Evolutionary conservation across 2,329 filamentous ascomycete species (phyloP).

Genomic region (Sporothrix humicola): DNA sequence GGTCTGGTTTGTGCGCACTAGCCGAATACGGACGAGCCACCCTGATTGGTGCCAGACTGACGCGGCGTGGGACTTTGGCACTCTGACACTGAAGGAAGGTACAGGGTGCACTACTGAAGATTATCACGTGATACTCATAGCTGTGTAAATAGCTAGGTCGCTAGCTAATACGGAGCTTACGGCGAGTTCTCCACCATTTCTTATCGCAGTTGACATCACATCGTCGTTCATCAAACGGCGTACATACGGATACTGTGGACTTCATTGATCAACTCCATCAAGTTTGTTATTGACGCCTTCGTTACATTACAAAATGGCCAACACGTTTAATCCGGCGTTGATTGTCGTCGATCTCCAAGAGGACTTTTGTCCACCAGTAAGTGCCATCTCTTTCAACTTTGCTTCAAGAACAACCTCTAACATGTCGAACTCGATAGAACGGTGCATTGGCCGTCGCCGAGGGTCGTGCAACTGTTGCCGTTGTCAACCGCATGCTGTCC

Average conservation of each 20-base stretch:
- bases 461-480: constrained; percentile 71
- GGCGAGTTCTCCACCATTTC: too few species aligned
- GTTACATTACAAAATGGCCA: constrained; percentile 6
- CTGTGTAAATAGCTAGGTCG: not conserved
- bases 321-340: constrained; percentile 56
- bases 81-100: not conserved
- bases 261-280: too few species aligned
- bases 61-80: not conserved
- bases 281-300: too few species aligned
- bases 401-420: not conserved
- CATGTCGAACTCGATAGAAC: constrained; percentile 56
- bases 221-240: too few species aligned
- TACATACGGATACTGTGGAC: too few species aligned
- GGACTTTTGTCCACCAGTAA: constrained; percentile 90
- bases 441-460: constrained; percentile 82
- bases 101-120: not conserved
- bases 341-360: constrained; percentile 89
- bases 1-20: constrained; percentile 8
- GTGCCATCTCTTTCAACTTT: constrained; percentile 43
- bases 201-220: too few species aligned
- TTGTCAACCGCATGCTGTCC: constrained; percentile 75
- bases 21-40: not conserved
- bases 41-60: constrained; percentile 16
- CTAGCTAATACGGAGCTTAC: not conserved
- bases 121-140: not conserved